These are phyloP conservation scores for Phytopythium chamaehyphon DNA, from an alignment of 352 stramenopile species.

Conservation along the genomic window DNA sequence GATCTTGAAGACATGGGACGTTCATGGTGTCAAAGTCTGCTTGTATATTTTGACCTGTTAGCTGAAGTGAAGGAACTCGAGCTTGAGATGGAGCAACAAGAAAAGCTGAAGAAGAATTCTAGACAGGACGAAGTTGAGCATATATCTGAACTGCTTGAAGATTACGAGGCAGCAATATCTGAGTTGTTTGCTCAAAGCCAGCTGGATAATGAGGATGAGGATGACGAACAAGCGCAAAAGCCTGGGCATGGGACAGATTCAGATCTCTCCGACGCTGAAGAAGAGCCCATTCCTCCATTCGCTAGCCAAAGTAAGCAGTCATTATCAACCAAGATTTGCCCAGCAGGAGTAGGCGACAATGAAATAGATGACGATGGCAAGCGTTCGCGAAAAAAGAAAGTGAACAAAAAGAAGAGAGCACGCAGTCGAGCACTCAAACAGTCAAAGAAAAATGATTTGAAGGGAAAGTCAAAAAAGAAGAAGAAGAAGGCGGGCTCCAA, in stretches of 20 bases:
- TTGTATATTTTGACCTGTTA: slow-evolving; percentile 70
- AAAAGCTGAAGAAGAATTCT: not conserved
- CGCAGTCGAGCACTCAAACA: slow-evolving; percentile 8
- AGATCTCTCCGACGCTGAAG: slow-evolving; percentile 57
- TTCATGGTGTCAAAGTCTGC: slow-evolving; percentile 65
- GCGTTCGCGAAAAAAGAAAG: slow-evolving; percentile 25
- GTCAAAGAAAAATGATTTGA: slow-evolving; percentile 11
- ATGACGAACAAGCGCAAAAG: slow-evolving; percentile 7
- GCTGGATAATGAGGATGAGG: slow-evolving; percentile 18
- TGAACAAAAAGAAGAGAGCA: slow-evolving; percentile 10
- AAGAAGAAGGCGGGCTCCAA: slow-evolving; percentile 18
- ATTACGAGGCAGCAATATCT: slow-evolving; percentile 60
- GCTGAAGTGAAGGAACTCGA: slow-evolving; percentile 41
- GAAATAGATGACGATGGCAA: slow-evolving; percentile 9
- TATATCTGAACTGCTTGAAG: slow-evolving; percentile 34
- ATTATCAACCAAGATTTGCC: not conserved
- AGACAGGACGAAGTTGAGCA: slow-evolving; percentile 17
- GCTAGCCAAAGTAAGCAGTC: slow-evolving; percentile 1
- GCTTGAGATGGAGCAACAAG: slow-evolving; percentile 6
- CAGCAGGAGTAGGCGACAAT: not conserved
- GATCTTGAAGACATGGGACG: slow-evolving; percentile 77
- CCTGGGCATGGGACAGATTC: slow-evolving; percentile 14
- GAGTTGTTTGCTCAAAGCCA: slow-evolving; percentile 36
- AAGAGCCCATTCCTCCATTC: slow-evolving; percentile 52
- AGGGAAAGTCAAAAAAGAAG: slow-evolving; percentile 22